Evolutionary conservation across 1,284 basidiomycete species (phyloP).

Genomic region (Ceratorhiza oryzae-sativae): DNA sequence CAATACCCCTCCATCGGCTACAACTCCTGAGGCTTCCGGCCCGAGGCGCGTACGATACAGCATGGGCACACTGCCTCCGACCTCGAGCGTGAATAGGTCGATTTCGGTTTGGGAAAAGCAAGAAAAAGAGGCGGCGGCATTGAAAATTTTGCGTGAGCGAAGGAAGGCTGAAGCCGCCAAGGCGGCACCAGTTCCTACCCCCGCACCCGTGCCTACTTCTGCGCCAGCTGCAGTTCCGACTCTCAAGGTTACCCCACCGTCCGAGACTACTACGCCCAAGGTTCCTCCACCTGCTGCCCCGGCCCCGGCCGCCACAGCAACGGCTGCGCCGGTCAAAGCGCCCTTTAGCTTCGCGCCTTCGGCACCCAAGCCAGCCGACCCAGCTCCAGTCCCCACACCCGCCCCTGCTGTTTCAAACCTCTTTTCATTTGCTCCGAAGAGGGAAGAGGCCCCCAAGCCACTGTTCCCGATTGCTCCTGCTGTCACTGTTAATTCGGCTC

Average conservation of each 20-base stretch:
- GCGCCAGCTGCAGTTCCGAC: background rate
- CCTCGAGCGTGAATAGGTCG: conserved; percentile 2
- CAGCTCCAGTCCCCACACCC: conserved; percentile 5
- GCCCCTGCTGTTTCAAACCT: conserved; percentile 1
- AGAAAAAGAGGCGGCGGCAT: conserved; percentile 14
- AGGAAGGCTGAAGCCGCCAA: conserved; percentile 14
- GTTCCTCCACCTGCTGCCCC: background rate
- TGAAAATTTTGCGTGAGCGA: conserved; percentile 28
- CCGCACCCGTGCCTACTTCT: background rate
- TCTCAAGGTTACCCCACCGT: conserved; percentile 6
- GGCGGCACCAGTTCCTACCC: background rate
- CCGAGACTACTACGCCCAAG: background rate
- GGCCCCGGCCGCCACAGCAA: background rate
- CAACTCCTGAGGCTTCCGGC: conserved; percentile 22
- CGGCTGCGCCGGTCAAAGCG: background rate
- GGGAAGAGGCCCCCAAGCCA: conserved; percentile 19
- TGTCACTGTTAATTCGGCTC: background rate
- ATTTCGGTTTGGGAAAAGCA: conserved; percentile 33
- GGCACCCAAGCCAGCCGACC: conserved; percentile 24
- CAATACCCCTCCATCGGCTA: conserved; percentile 17
- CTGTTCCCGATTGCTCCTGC: conserved; percentile 9
- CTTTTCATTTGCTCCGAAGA: conserved; percentile 31
- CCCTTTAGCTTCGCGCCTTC: conserved; percentile 19
- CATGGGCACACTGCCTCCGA: conserved; percentile 23
- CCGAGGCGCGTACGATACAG: conserved; percentile 20